A percentile compares a stretch with the other conserved stretches of the same genome.
phyloP scores from a whole-genome alignment of 768 basidiomycete species.

The Russula olivacea region DNA sequence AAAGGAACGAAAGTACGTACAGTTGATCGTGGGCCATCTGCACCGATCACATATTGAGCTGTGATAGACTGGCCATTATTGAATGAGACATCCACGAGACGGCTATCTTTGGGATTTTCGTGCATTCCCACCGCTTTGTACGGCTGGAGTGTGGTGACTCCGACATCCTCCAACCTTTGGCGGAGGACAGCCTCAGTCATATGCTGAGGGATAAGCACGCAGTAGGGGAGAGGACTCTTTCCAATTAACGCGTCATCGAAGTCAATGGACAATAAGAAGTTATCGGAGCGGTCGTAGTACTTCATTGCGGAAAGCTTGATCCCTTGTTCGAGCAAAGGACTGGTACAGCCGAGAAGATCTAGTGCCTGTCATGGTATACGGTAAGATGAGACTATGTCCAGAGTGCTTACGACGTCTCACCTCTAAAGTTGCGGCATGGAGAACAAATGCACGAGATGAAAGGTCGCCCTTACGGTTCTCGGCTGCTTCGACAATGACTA shows the following conservation, averaged over 20 bases:
- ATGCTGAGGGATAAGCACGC: slow-evolving; percentile 40
- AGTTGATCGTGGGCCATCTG: slow-evolving; percentile 45
- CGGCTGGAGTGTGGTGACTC: slow-evolving; percentile 35
- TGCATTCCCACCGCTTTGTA: slow-evolving; percentile 38
- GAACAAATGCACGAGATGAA: slow-evolving; percentile 40
- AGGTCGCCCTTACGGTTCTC: slow-evolving; percentile 32
- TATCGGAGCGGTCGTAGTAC: slow-evolving; percentile 31
- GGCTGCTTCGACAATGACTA: slow-evolving; percentile 41
- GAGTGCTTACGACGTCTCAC: slow-evolving; percentile 28
- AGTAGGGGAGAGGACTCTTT: slow-evolving; percentile 42
- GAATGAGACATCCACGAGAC: slow-evolving; percentile 39
- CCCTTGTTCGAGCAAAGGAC: slow-evolving; percentile 36
- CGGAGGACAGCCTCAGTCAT: slow-evolving; percentile 40
- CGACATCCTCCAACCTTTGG: slow-evolving; percentile 31
- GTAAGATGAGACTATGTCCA: slow-evolving; percentile 25
- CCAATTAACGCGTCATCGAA: slow-evolving; percentile 33
- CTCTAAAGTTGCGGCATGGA: slow-evolving; percentile 52
- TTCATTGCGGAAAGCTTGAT: slow-evolving; percentile 30
- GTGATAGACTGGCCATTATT: slow-evolving; percentile 41
- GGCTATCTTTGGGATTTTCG: slow-evolving; percentile 29
- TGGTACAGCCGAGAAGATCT: slow-evolving; percentile 40
- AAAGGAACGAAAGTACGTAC: slow-evolving; percentile 31
- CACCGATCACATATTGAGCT: slow-evolving; percentile 45
- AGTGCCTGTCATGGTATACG: slow-evolving; percentile 40
- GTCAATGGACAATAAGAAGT: slow-evolving; percentile 30